These are phyloP conservation scores for Fusarium fujikuroi DNA, from an alignment of 2,329 filamentous ascomycete species.

Conservation along the genomic window DNA sequence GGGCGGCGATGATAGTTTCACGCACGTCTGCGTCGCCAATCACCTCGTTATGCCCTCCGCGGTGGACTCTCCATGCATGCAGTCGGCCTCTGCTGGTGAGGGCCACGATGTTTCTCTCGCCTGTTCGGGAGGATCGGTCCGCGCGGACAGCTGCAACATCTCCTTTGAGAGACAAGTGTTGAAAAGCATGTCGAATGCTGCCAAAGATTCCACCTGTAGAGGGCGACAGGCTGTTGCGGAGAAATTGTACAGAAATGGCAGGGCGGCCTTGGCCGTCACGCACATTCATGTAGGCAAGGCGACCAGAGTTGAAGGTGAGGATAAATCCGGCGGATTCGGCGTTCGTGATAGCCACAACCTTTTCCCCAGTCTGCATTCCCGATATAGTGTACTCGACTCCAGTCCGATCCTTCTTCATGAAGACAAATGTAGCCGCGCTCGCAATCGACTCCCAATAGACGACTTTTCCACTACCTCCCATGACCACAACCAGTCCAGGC, in stretches of 20 bases:
- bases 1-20: constrained; percentile 69
- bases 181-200: constrained; percentile 81
- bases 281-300: constrained; percentile 86
- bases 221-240: constrained; percentile 70
- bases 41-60: constrained; percentile 83
- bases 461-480: constrained; percentile 84
- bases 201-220: constrained; percentile 77
- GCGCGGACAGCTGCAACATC: constrained; percentile 84
- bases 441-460: constrained; percentile 97
- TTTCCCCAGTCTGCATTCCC: constrained; percentile 82
- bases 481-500: constrained; percentile 86
- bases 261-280: constrained; percentile 89
- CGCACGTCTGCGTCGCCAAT: constrained; percentile 77
- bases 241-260: constrained; percentile 78
- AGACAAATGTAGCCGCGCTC: constrained; percentile 83
- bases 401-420: constrained; percentile 83
- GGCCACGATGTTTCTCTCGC: constrained; percentile 86
- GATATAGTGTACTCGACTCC: constrained; percentile 80
- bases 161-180: constrained; percentile 74
- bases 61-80: constrained; percentile 88
- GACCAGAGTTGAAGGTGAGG: constrained; percentile 83
- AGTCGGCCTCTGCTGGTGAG: constrained; percentile 81
- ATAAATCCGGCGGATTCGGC: constrained; percentile 89
- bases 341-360: constrained; percentile 79
- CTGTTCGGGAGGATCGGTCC: constrained; percentile 75